Conservation (phyloP, 768 basidiomycete genomes). For the Aureoboletus auriporus region DNA sequence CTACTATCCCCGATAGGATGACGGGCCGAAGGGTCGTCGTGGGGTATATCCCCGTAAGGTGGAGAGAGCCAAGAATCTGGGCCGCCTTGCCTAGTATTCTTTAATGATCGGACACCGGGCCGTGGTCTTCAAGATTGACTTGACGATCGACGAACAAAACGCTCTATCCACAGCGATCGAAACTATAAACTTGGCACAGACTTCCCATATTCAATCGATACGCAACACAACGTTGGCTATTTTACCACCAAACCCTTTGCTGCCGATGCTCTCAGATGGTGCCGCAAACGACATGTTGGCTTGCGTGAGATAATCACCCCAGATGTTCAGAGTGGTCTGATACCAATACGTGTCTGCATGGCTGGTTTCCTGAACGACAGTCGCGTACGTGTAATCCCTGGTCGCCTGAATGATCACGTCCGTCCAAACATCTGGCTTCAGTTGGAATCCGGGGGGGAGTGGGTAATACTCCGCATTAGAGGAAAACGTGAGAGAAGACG, state of each 20-base stretch:
- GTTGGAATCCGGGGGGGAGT: conserved; percentile 24
- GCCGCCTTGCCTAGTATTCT: too few relatives aligned
- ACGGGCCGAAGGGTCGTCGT: too few relatives aligned
- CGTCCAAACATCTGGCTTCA: conserved; percentile 30
- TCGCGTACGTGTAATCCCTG: conserved; percentile 31
- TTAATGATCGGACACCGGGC: too few relatives aligned
- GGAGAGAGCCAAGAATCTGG: too few relatives aligned
- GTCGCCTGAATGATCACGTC: conserved; percentile 37
- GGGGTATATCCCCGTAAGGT: too few relatives aligned
- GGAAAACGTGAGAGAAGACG: conserved; percentile 36
- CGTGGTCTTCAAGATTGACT: too few relatives aligned
- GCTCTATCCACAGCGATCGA: too few relatives aligned
- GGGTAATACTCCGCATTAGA: conserved; percentile 36
- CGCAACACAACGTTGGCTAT: conserved; percentile 28
- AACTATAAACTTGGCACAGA: too few relatives aligned
- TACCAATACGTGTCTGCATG: conserved; percentile 27
- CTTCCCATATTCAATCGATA: conserved; percentile 10
- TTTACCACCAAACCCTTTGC: conserved; percentile 31
- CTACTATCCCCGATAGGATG: too few relatives aligned
- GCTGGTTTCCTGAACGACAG: conserved; percentile 18
- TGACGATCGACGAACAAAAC: too few relatives aligned
- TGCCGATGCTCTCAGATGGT: conserved; percentile 34
- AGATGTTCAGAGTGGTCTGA: conserved; percentile 35
- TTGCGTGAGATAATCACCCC: conserved; percentile 35
- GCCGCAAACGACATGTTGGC: conserved; percentile 46